Percentiles rank a stretch among this genome's conserved stretches.
These are phyloP conservation scores for Zarea fungicola DNA, from an alignment of 2,329 filamentous ascomycete species.

Conservation along the genomic window DNA sequence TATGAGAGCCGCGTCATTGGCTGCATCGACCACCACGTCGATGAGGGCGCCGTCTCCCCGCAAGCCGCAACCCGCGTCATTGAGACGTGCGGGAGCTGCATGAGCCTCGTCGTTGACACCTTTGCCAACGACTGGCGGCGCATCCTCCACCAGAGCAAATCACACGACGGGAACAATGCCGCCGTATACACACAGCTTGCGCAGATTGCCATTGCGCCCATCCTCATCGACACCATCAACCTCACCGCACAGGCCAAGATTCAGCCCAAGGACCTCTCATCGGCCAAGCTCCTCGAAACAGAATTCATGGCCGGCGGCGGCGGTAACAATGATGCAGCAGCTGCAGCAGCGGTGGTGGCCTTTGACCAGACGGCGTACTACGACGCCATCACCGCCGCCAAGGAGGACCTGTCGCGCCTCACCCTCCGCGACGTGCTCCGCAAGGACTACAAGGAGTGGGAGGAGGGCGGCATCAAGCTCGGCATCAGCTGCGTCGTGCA, in stretches of 20 bases:
- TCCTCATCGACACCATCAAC: slow-evolving; percentile 69
- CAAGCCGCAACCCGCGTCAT: slow-evolving; percentile 55
- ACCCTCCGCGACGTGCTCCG: slow-evolving; percentile 62
- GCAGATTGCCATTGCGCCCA: slow-evolving; percentile 61
- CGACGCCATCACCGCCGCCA: slow-evolving; percentile 54
- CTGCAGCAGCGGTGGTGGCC: no score
- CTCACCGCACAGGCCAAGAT: slow-evolving; percentile 60
- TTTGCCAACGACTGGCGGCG: slow-evolving; percentile 53
- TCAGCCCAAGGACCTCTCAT: slow-evolving; percentile 53
- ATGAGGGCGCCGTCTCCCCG: slow-evolving; percentile 52
- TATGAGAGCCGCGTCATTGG: slow-evolving; percentile 53
- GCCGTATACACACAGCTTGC: slow-evolving; percentile 55
- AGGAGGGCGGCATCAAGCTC: slow-evolving; percentile 48
- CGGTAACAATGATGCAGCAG: no score
- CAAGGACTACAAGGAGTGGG: slow-evolving; percentile 85
- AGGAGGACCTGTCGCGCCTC: slow-evolving; percentile 60
- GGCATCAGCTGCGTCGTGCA: slow-evolving; percentile 65
- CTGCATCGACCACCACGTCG: slow-evolving; percentile 74
- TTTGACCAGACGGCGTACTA: slow-evolving; percentile 56
- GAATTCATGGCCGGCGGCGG: slow-evolving; percentile 30
- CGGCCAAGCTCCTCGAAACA: slow-evolving; percentile 53
- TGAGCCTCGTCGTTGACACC: slow-evolving; percentile 61
- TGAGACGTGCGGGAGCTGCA: slow-evolving; percentile 65
- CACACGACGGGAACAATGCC: slow-evolving; percentile 12
- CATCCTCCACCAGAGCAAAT: slow-evolving; percentile 21